Conservation (phyloP, 352 stramenopile genomes). For the Phytophthora cactorum region DNA sequence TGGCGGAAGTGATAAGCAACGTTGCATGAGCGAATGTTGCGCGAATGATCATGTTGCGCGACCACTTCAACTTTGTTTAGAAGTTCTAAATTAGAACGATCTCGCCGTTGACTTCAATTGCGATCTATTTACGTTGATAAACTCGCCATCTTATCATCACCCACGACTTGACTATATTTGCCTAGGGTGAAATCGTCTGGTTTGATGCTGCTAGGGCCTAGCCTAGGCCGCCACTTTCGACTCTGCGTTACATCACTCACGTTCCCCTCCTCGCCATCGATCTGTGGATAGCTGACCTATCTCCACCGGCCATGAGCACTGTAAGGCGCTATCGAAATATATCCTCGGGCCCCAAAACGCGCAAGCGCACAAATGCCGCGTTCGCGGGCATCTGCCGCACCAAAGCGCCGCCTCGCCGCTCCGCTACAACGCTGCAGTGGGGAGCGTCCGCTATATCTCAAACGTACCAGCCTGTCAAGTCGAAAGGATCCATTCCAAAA, state of each 20-base stretch:
- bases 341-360: constrained; percentile 29
- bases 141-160: constrained; percentile 22
- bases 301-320: constrained; percentile 12
- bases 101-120: too few relatives aligned
- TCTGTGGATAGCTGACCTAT: constrained; percentile 6
- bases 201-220: background rate
- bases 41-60: too few relatives aligned
- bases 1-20: background rate
- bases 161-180: constrained; percentile 6
- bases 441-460: constrained; percentile 15
- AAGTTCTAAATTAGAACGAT: too few relatives aligned
- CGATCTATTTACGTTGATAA: constrained; percentile 15
- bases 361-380: constrained; percentile 28
- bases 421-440: constrained; percentile 30
- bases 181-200: background rate
- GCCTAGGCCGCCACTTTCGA: constrained; percentile 11
- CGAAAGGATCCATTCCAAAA: constrained; percentile 19
- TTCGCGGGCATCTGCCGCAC: constrained; percentile 22
- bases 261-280: too few relatives aligned
- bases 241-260: background rate
- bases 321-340: constrained; percentile 35
- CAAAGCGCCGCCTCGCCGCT: constrained; percentile 24
- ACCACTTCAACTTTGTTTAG: too few relatives aligned
- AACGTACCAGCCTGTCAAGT: constrained; percentile 22
- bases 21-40: too few relatives aligned